Evolutionary conservation across 2,329 filamentous ascomycete species (phyloP), one percentile per base, ranked within the genome.

Genomic region (Fusarium sp.): DNA sequence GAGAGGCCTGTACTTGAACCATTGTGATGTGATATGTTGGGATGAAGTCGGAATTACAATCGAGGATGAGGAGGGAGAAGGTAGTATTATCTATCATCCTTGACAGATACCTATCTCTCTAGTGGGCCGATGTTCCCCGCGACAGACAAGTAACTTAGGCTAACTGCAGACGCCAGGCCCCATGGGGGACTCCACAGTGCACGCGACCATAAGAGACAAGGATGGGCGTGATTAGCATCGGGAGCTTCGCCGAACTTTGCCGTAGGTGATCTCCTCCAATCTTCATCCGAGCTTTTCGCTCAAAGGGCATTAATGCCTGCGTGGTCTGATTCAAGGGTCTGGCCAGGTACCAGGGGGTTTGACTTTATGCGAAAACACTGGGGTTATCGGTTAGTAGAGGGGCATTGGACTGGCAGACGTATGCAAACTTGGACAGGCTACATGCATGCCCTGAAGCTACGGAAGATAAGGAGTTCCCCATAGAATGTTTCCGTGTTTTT

Each of bases 161-260:
- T 26, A 26, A 10, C 26, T 10, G 19, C 30, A 53, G 56, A 44
- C 56, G 43, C 56, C 56, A 19, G 47, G 30, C 44, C 55, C 58
- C 58, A 62, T 61, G 58, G 58, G 56, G 58, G 22, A 41, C 40
- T 20, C 58, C 58, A 59, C 8, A 41, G 58, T 41, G 46, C 56
- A 62, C 56, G 46, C 46, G 56, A 62, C 56, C 56, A 22, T 4
- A 19, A 58, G 8, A 24, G 37, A 22, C 56, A 49, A 50, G 56
- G 56, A 22, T 40, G 22, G 39, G 37, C 51, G 19, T 37, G 39
- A 60, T 45, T 35, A 75, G 68, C 56, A 63, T 79, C 19, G 80
- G 82, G 37, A 77, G 80, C 56, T 32, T 24, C n/a, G 15, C 58
- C 58, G 58, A 15, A 35, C 22, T 62, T 54, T 61, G 43, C 58